Conservation (phyloP, 2,329 filamentous ascomycete species). For the Aspergillus cejpii region DNA sequence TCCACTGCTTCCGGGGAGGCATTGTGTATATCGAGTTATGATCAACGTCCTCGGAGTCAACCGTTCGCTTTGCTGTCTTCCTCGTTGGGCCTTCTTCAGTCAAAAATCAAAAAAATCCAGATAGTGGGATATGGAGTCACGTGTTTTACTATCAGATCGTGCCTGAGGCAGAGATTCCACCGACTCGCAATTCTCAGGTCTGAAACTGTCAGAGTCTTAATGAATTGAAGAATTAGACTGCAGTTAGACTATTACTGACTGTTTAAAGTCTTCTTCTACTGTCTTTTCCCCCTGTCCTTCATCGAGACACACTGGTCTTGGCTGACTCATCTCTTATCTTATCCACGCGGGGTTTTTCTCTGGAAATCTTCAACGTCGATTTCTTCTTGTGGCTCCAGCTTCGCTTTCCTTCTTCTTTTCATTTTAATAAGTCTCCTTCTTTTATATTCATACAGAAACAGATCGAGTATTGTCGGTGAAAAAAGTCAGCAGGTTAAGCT, state of each 20-base stretch:
- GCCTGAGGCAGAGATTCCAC: neutral
- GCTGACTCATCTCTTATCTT: constrained; percentile 27
- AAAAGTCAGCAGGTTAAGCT: neutral
- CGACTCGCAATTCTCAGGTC: neutral
- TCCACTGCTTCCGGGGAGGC: constrained; percentile 68
- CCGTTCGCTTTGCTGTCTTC: neutral
- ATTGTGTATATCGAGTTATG: constrained; percentile 46
- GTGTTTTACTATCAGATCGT: constrained; percentile 17
- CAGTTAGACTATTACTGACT: constrained; percentile 5
- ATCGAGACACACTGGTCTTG: too few species aligned
- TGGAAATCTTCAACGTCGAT: constrained; percentile 9
- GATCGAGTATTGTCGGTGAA: neutral
- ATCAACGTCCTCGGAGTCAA: neutral
- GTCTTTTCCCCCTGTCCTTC: too few species aligned
- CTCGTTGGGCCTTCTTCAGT: constrained; percentile 6
- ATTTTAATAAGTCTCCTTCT: constrained; percentile 6
- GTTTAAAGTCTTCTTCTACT: too few species aligned
- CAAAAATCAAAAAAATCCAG: constrained; percentile 20
- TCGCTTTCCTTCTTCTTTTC: neutral
- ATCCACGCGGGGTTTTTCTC: constrained; percentile 17
- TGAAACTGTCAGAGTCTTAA: neutral
- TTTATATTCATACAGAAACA: constrained; percentile 9
- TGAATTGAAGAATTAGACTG: constrained; percentile 2
- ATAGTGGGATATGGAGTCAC: constrained; percentile 23
- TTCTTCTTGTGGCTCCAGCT: constrained; percentile 1